Evolutionary conservation across 371 early-diverging fungal species (phyloP).

Genomic region (Chytridiales sp.): DNA sequence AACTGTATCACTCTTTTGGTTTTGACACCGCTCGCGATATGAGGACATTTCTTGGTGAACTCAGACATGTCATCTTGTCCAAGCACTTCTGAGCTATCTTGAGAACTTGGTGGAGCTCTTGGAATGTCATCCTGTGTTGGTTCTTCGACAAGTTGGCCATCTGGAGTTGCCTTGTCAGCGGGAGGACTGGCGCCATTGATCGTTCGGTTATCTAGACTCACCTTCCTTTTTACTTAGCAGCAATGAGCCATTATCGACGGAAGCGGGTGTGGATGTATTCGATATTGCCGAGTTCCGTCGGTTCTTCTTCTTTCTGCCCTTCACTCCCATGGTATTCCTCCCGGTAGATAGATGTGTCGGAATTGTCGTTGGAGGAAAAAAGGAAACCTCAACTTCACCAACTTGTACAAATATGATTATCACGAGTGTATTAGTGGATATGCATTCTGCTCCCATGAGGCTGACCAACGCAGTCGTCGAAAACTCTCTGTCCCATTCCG

Average conservation of each 20-base stretch:
- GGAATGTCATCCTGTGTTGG: too few species aligned
- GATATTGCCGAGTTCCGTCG: background rate
- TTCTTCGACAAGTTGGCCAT: background rate
- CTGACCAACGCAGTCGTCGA: background rate
- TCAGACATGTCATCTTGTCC: background rate
- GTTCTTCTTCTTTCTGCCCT: background rate
- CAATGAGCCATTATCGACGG: too few species aligned
- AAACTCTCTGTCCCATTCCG: background rate
- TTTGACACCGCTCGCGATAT: conserved; percentile 21
- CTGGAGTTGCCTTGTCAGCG: background rate
- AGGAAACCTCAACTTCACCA: background rate
- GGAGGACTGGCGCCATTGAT: too few species aligned
- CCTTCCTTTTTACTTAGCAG: too few species aligned
- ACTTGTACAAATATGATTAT: background rate
- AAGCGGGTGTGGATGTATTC: background rate
- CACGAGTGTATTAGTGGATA: background rate
- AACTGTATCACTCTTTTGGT: conserved; percentile 14
- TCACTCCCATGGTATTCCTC: background rate
- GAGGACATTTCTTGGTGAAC: conserved; percentile 24
- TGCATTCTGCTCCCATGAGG: background rate
- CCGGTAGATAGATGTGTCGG: background rate
- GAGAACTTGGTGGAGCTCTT: background rate
- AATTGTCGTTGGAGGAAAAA: background rate
- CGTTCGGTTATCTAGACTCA: too few species aligned
- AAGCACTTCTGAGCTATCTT: background rate